Base-by-base conservation (phyloP, 139 green algal genomes). In the Picochlorum sp. region DNA sequence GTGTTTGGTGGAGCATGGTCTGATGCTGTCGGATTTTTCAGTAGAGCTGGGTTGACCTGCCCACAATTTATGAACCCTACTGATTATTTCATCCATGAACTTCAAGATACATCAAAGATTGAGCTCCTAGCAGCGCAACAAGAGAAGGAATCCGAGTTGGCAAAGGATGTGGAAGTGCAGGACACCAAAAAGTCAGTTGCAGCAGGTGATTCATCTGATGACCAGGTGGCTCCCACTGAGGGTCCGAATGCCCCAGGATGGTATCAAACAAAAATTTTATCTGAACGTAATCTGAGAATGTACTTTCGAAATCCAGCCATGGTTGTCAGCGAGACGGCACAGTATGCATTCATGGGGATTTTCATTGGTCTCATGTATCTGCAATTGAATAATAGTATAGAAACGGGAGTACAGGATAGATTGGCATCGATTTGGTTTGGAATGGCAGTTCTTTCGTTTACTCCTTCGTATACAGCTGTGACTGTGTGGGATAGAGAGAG, bases 1-100 rank as follows among this genome's bases (percentile, higher is more conserved):
- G 45, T 84, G 52, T 92, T 86, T 62, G 69, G 16, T n/a, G 85
- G 85, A 2, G 37, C 68, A 5, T 92, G 85, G 85, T 23, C 6
- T 4, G 58, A 58, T 0, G 71, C 82, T 1, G 72, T 87, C 0
- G 28, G 23, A n/a, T 80, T 71, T 66, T 91, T 92, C 49, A 66
- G 58, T 0, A n/a, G 4, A 0, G 61, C 47, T 4, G 84, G 84
- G 4, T 37, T 69, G 45, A n/a, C 21, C 3, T 64, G 31, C 41
- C 45, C 8, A n/a, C 52, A 64, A 44, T 75, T 51, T 62, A 81
- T 77, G 55, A 89, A 89, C 72, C 84, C 84, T 16, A 82, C 78
- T 16, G 85, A 86, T 64, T 77, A 75, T 41, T 83, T 75, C 51
- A 67, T 86, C 63, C 41, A 15, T 3, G 45, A 80, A 21, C n/a